Evolutionary conservation across 305 asterid genomes (phyloP).

Genomic region (Andrographis paniculata): DNA sequence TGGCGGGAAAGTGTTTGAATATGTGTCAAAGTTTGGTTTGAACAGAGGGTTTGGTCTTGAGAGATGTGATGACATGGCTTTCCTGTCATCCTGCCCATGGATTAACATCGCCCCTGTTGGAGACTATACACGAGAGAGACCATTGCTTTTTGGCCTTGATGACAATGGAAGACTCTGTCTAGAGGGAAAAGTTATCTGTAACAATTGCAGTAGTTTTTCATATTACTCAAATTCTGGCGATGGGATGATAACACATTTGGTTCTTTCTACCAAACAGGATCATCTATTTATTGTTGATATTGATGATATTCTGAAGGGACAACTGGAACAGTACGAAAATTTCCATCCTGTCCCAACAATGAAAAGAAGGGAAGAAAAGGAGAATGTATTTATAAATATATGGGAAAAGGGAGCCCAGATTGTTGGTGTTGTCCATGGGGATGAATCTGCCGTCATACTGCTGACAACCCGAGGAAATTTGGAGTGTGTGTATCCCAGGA

Average conservation of each 20-base stretch:
- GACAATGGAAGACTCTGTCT: slow-evolving; percentile 60
- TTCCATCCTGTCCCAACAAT: slow-evolving; percentile 50
- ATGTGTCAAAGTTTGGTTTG: slow-evolving; percentile 38
- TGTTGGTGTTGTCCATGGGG: slow-evolving; percentile 81
- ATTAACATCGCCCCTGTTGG: slow-evolving; percentile 50
- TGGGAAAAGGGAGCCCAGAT: slow-evolving; percentile 91
- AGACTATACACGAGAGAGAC: slow-evolving; percentile 32
- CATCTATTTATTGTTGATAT: slow-evolving; percentile 66
- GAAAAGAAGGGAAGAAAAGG: slow-evolving; percentile 47
- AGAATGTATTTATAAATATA: slow-evolving; percentile 43
- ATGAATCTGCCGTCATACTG: slow-evolving; percentile 82
- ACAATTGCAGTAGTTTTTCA: slow-evolving; percentile 76
- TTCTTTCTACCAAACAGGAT: slow-evolving; percentile 78
- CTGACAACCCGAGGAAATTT: slow-evolving; percentile 90
- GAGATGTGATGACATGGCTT: slow-evolving; percentile 57
- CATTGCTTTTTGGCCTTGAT: slow-evolving; percentile 80
- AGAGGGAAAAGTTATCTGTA: slow-evolving; percentile 57
- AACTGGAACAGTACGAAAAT: slow-evolving; percentile 57
- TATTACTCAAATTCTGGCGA: slow-evolving; percentile 74
- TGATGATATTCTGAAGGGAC: slow-evolving; percentile 51
- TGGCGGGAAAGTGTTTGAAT: slow-evolving; percentile 70
- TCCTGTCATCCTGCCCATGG: slow-evolving; percentile 66
- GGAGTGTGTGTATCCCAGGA: slow-evolving; percentile 87
- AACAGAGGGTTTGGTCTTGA: slow-evolving; percentile 36
- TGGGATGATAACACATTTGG: slow-evolving; percentile 57